These are phyloP conservation scores for Tolypocladium guangdongense DNA, from an alignment of 2,329 filamentous ascomycete species.

Conservation along the genomic window DNA sequence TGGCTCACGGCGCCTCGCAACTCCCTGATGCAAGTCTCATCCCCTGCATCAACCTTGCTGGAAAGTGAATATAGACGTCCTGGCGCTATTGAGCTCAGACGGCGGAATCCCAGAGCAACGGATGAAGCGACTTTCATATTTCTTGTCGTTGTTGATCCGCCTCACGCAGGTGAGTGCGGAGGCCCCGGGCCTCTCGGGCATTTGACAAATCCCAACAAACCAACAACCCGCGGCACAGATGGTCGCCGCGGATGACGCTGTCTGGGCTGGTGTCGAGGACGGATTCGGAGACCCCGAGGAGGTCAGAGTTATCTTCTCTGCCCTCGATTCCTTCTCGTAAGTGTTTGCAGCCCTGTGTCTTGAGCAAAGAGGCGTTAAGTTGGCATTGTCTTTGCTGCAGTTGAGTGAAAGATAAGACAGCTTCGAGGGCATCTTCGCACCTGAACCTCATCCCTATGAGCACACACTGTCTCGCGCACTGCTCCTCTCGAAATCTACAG, in stretches of 20 bases:
- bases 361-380: neutral
- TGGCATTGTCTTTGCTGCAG: neutral
- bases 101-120: neutral
- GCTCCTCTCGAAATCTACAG: neutral
- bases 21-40: neutral
- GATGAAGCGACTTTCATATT: neutral
- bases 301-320: slow-evolving; percentile 64
- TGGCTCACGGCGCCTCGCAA: neutral
- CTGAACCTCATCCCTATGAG: neutral
- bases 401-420: neutral
- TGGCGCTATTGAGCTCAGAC: neutral
- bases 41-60: neutral
- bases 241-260: slow-evolving; percentile 21
- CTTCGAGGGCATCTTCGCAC: neutral
- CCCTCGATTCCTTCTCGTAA: slow-evolving; percentile 84
- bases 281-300: slow-evolving; percentile 69
- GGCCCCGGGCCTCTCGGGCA: neutral
- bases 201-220: slow-evolving; percentile 1
- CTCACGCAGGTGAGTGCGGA: neutral
- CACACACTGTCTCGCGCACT: neutral
- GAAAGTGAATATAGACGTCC: neutral
- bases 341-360: slow-evolving; percentile 19
- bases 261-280: slow-evolving; percentile 53
- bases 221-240: neutral
- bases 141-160: neutral